Conservation (phyloP, 768 basidiomycete genomes). For the Kondoa malvinella region DNA sequence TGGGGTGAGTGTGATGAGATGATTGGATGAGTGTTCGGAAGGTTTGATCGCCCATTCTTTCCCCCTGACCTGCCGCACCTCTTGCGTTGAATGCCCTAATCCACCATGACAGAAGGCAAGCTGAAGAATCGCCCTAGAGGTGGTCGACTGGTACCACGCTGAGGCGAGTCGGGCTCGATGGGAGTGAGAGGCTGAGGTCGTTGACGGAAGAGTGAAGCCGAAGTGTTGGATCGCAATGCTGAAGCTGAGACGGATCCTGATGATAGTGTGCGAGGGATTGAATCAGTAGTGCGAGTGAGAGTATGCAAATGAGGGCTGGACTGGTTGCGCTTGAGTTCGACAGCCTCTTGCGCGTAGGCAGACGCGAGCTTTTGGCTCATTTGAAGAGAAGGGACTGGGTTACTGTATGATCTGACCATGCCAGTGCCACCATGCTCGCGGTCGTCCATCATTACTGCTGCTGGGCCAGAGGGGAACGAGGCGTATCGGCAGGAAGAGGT, state of each 20-base stretch:
- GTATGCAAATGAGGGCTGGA: background rate
- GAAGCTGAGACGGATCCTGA: background rate
- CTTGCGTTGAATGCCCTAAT: too few species aligned
- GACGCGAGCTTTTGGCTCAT: background rate
- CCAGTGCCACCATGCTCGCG: background rate
- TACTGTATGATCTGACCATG: background rate
- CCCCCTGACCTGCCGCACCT: background rate
- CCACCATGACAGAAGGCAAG: background rate
- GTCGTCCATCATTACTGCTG: background rate
- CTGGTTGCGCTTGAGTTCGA: conserved; percentile 3
- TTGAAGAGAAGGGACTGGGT: background rate
- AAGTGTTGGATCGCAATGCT: background rate
- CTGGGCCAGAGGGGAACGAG: background rate
- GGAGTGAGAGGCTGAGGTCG: background rate
- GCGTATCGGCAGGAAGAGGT: conserved; percentile 4
- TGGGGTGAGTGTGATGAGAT: background rate
- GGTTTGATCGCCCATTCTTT: background rate
- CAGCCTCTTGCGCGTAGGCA: background rate
- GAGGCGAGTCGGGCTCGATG: background rate
- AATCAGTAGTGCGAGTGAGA: background rate
- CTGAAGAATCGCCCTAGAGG: background rate
- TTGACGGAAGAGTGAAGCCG: background rate
- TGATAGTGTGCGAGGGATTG: background rate
- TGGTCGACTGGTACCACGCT: background rate
- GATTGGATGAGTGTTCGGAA: background rate